Evolutionary conservation across 305 asterid genomes (phyloP), one percentile per base, ranked within the genome.

Genomic region (Euphrasia arctica): DNA sequence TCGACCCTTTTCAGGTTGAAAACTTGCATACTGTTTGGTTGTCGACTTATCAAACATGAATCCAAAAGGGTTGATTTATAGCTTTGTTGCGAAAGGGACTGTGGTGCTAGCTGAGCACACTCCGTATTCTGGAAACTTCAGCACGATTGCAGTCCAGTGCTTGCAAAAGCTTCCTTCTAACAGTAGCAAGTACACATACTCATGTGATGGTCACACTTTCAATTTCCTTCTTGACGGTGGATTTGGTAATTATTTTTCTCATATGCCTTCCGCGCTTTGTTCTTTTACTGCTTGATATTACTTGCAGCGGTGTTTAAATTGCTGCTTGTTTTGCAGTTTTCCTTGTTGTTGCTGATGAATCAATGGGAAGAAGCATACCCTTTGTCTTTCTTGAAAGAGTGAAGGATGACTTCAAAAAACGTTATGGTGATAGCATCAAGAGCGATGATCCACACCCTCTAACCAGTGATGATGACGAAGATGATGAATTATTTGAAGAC

Each of bases 191-290:
- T 88, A 90, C 76, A 93, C 99, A 0, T 93, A 90, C 78, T 90
- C 97, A 0, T 93, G 99, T 57, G 99, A 93, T 71, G 96, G 97
- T n/a, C 96, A 93, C 77, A 90, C 99, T 58, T 93, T 93, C 85
- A 93, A 82, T 80, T 93, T 90, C 72, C 97, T 90, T 13, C 63
- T 86, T 5, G 99, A 93, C 70, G 76, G 71, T 68, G 97, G 97
- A 73, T 93, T 93, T 70, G 96, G 99, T 93, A 84, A 55, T 41
- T 66, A 8, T 42, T 18, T 54, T 70, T 68, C 58, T 61, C 64
- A 28, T 25, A 8, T 68, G 72, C 7, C 4, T 67, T 48, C 25
- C 32, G 3, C 43, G 51, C 28, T 65, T 8, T 66, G 62, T 29
- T 7, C 29, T 49, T 64, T 51, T 52, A 39, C 58, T 62, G 43